phyloP scores from a whole-genome alignment of 1,284 basidiomycete species.

The Leccinum angustisporum region DNA sequence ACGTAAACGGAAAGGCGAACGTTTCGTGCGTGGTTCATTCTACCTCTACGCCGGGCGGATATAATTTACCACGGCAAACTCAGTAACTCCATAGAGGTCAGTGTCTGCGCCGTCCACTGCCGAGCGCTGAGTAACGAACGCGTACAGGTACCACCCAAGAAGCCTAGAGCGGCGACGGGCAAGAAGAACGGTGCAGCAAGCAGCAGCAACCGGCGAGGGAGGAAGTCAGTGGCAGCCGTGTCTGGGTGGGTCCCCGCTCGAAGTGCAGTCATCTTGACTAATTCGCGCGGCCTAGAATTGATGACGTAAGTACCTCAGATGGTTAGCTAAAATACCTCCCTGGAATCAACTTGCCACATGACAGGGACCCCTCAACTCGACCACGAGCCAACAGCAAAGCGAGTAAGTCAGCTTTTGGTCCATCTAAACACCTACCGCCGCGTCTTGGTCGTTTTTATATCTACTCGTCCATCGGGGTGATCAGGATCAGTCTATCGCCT shows the following conservation, averaged over 20 bases:
- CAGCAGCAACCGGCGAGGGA: slow-evolving; percentile 21
- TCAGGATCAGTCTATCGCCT: slow-evolving; percentile 4
- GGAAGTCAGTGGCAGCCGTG: slow-evolving; percentile 9
- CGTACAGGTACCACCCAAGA: slow-evolving; percentile 35
- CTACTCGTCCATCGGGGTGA: no score
- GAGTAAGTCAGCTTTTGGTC: no score
- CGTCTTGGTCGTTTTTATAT: no score
- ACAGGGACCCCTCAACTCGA: no score
- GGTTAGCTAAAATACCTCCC: slow-evolving; percentile 19
- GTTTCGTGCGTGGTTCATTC: slow-evolving; percentile 26
- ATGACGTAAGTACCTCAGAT: slow-evolving; percentile 32
- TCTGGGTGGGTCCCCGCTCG: slow-evolving; percentile 14
- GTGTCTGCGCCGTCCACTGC: slow-evolving; percentile 1
- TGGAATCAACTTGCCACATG: no score
- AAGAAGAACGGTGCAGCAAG: slow-evolving; percentile 29
- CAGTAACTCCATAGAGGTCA: slow-evolving; percentile 24
- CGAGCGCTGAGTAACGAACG: neutral
- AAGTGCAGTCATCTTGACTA: neutral
- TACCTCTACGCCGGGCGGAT: neutral
- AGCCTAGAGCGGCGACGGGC: slow-evolving; percentile 30
- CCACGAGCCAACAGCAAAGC: no score
- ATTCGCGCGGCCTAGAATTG: slow-evolving; percentile 23
- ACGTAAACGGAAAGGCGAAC: slow-evolving; percentile 6
- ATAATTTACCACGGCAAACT: slow-evolving; percentile 8
- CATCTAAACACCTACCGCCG: no score